A percentile compares a stretch with the other conserved stretches of the same genome.
Evolutionary conservation across 2,329 filamentous ascomycete species (phyloP).

Genomic region (Paecilomyces sp.): DNA sequence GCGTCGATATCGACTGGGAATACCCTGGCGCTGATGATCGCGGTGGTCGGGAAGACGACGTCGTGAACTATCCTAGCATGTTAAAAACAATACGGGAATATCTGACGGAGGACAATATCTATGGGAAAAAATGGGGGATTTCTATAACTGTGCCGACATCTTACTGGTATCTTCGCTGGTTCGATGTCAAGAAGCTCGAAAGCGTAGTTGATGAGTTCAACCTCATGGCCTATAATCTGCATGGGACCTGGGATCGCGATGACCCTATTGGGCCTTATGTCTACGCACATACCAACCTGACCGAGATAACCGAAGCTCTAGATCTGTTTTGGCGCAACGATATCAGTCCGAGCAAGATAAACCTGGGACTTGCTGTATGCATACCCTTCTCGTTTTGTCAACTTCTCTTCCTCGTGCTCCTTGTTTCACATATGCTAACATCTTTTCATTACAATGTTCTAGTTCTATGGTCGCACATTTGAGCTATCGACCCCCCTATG

Average conservation of each 20-base stretch:
- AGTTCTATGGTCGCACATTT: background rate
- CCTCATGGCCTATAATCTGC: constrained; percentile 16
- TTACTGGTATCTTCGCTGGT: constrained; percentile 21
- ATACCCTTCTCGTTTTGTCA: too few relatives aligned
- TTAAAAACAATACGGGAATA: constrained; percentile 6
- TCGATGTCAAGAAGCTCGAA: constrained; percentile 16
- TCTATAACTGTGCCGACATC: constrained; percentile 11
- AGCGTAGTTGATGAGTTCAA: constrained; percentile 13
- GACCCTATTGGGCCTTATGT: constrained; percentile 8
- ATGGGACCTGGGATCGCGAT: constrained; percentile 15
- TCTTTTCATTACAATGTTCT: too few relatives aligned
- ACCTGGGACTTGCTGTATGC: too few relatives aligned
- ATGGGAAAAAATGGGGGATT: constrained; percentile 4
- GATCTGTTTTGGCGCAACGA: constrained; percentile 42
- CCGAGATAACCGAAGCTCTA: constrained; percentile 22
- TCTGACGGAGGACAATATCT: constrained; percentile 5
- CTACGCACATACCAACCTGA: constrained; percentile 18
- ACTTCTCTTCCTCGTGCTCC: too few relatives aligned
- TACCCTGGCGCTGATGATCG: constrained; percentile 14
- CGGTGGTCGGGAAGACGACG: constrained; percentile 9
- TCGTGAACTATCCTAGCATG: constrained; percentile 9
- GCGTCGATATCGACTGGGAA: constrained; percentile 19
- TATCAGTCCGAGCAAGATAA: constrained; percentile 34
- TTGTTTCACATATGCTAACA: too few relatives aligned
- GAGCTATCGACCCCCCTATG: background rate